phyloP scores from a whole-genome alignment of 768 basidiomycete species.

The Collybiopsis luxurians region DNA sequence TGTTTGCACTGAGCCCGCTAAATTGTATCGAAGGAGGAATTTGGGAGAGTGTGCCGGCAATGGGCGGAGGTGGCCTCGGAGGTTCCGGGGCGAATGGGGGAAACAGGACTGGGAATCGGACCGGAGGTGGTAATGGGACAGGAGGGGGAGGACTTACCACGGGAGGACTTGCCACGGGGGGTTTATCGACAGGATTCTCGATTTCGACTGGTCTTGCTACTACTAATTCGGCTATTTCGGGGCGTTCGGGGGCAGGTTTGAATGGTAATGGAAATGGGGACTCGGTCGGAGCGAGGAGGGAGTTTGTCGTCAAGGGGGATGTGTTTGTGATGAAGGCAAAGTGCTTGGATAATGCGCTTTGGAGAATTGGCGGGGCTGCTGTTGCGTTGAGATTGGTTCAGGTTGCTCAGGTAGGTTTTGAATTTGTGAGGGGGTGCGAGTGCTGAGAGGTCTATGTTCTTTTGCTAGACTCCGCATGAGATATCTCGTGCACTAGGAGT shows the following conservation, averaged over 20 bases:
- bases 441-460: neutral
- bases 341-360: slow-evolving; percentile 71
- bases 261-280: neutral
- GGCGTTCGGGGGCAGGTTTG: slow-evolving; percentile 8
- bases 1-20: slow-evolving; percentile 40
- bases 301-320: slow-evolving; percentile 44
- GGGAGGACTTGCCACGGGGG: neutral
- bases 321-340: slow-evolving; percentile 58
- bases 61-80: neutral
- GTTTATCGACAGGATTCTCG: neutral
- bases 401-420: slow-evolving; percentile 59
- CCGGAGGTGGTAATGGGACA: neutral
- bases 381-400: slow-evolving; percentile 73
- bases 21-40: slow-evolving; percentile 20
- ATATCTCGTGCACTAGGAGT: slow-evolving; percentile 70
- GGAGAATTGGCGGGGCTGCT: slow-evolving; percentile 81
- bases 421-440: neutral
- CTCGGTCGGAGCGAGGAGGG: neutral
- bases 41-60: neutral
- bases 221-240: slow-evolving; percentile 8
- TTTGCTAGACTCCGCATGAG: slow-evolving; percentile 66
- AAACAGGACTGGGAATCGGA: too few species aligned
- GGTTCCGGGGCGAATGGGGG: too few species aligned
- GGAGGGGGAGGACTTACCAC: neutral
- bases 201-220: neutral